A percentile compares a stretch with the other conserved stretches of the same genome.
Evolutionary conservation across 148 eudicot genomes (phyloP).

Genomic region (Pharnaceum exiguum): DNA sequence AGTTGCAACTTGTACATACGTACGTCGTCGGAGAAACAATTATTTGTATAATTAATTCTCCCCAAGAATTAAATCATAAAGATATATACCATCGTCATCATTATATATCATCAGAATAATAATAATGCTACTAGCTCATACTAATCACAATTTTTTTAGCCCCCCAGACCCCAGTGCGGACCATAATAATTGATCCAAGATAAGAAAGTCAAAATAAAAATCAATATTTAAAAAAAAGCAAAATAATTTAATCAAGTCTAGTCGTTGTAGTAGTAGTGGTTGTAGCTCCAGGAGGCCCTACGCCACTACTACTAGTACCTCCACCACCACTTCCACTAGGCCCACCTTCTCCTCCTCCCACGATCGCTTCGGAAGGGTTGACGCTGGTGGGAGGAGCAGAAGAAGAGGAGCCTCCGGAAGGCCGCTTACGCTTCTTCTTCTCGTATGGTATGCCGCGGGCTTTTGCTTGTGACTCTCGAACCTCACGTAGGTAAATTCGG

Average conservation of each 20-base stretch:
- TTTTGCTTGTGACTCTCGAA: conserved; percentile 43
- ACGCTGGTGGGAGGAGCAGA: neutral
- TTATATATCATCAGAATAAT: neutral
- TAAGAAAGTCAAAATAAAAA: conserved; percentile 18
- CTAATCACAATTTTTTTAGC: conserved; percentile 8
- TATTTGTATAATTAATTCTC: no score
- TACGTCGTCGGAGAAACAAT: no score
- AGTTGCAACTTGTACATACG: no score
- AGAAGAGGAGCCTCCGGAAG: neutral
- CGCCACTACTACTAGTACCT: neutral
- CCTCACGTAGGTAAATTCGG: conserved; percentile 42
- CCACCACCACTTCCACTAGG: conserved; percentile 8
- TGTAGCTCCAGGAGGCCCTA: conserved; percentile 18
- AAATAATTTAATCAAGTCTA: conserved; percentile 2
- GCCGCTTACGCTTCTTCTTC: conserved; percentile 55
- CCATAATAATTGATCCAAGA: conserved; percentile 22
- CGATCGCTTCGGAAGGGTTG: neutral
- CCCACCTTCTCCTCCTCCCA: neutral
- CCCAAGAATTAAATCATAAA: no score
- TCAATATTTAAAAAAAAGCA: neutral
- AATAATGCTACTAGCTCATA: neutral
- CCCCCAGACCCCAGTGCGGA: neutral
- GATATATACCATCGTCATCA: neutral
- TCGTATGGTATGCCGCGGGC: conserved; percentile 56
- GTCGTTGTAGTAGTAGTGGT: no score